Evolutionary conservation across 78 protist genomes (phyloP), one percentile per base, ranked within the genome.

Genomic region (Dictyostelium intermedium): DNA sequence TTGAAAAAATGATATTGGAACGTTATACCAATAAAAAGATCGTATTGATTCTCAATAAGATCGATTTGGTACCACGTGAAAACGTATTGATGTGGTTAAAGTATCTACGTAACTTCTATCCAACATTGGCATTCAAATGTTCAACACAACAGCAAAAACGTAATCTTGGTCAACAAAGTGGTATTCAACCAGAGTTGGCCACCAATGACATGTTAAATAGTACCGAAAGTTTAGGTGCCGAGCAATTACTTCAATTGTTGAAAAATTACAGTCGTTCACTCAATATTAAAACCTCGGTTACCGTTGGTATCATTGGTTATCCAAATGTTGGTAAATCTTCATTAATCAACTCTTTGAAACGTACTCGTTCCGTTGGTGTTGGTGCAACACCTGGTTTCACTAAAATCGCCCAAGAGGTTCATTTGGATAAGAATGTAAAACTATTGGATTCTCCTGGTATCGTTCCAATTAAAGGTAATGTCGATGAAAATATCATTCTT

Each of bases 311-410:
- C 69, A 93, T 98, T 30, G 99, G 99, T 20, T 98, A 95, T 78
- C 99, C 99, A 20, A 99, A 99, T 86, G 99, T 98, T 23, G 99
- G 99, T 78, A 99, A 99, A 97, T 77, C 95, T 14, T 97, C 99
- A 6, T 86, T 99, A 37, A 99, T 99, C 97, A 99, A 99, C 96
- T 63, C 97, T 8, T 96, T 99, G 60, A 98, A 98, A 97, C 91
- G 99, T 23, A 25, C 93, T 18, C 34, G 95, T 30, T 97, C 98
- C 3, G 98, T 96, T 66, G 87, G 93, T 60, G 99, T 97, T 10
- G 99, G 98, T 11, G 81, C 97, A 18, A 92, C 93, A 16, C 98
- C 99, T 11, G 99, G 99, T 30, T 70, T 98, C 82, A 98, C 99
- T 60, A 96, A 92, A 70, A 72, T 56, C 8, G 93, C 93, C 7